phyloP scores from a whole-genome alignment of 768 basidiomycete species.

The Mycena albidolilacea region DNA sequence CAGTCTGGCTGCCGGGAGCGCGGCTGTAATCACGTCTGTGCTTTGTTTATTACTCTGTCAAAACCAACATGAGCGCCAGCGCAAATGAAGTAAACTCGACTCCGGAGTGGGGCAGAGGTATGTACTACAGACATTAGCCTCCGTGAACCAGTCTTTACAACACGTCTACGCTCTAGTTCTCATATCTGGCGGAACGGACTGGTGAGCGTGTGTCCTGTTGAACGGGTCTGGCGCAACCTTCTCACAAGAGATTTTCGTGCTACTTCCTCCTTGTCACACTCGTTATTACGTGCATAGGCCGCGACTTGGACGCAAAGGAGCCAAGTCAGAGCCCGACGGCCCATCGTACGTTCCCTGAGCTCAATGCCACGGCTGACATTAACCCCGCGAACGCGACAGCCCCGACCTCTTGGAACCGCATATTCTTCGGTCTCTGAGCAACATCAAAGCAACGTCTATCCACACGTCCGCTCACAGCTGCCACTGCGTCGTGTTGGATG shows the following conservation, averaged over 20 bases:
- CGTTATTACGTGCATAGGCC: constrained; percentile 63
- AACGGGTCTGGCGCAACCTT: constrained; percentile 36
- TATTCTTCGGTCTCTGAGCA: constrained; percentile 90
- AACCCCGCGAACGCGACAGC: constrained; percentile 52
- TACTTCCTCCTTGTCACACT: constrained; percentile 34
- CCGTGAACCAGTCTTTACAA: not conserved
- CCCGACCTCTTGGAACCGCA: constrained; percentile 92
- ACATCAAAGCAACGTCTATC: constrained; percentile 80
- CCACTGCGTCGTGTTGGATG: constrained; percentile 82
- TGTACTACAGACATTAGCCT: constrained; percentile 14
- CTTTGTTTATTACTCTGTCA: constrained; percentile 29
- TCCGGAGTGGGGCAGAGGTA: constrained; percentile 48
- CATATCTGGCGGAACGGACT: constrained; percentile 90
- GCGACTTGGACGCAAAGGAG: constrained; percentile 82
- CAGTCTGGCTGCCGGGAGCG: not conserved
- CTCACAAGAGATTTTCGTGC: constrained; percentile 45
- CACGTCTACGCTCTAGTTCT: constrained; percentile 64
- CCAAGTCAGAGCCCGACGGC: constrained; percentile 58
- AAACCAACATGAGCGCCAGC: constrained; percentile 32
- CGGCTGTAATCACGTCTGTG: constrained; percentile 22
- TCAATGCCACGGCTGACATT: not conserved
- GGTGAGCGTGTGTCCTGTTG: constrained; percentile 65
- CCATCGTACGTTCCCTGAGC: constrained; percentile 51
- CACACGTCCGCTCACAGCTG: constrained; percentile 85
- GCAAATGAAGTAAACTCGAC: constrained; percentile 4